These are phyloP conservation scores for Coleophoma cylindrospora DNA, from an alignment of 2,329 filamentous ascomycete genomes.

Conservation along the genomic window DNA sequence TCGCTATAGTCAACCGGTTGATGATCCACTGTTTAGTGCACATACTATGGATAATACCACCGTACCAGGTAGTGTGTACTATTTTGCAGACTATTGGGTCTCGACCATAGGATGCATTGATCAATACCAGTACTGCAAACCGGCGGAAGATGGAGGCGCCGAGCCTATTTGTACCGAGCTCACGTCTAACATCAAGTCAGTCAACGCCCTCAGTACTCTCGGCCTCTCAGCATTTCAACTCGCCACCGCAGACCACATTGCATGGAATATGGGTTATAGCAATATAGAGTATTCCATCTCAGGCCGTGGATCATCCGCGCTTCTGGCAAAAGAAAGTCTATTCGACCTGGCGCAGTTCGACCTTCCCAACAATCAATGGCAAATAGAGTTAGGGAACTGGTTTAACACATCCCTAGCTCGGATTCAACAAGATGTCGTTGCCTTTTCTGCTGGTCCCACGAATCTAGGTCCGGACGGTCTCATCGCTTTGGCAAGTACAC, in stretches of 20 bases:
- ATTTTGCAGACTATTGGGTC: conserved; percentile 18
- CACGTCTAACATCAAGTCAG: conserved; percentile 12
- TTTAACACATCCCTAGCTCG: conserved; percentile 22
- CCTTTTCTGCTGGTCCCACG: conserved; percentile 17
- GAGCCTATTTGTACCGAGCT: conserved; percentile 1
- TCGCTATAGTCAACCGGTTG: background rate
- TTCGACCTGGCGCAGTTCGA: conserved; percentile 8
- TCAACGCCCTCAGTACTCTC: background rate
- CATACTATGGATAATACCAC: background rate
- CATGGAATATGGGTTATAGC: background rate
- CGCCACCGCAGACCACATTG: conserved; percentile 1
- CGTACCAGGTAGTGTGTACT: conserved; percentile 3
- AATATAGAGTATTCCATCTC: conserved; percentile 4
- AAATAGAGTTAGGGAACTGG: conserved; percentile 27
- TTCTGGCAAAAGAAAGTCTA: conserved; percentile 12
- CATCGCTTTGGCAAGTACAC: background rate
- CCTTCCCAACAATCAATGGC: conserved; percentile 29
- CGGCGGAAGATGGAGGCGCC: conserved; percentile 7
- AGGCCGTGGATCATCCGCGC: conserved; percentile 9
- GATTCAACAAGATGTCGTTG: conserved; percentile 20
- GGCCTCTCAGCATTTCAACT: conserved; percentile 4
- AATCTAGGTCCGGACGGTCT: conserved; percentile 2
- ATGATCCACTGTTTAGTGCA: conserved; percentile 4
- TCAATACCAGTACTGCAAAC: conserved; percentile 30
- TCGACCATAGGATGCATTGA: conserved; percentile 25